Evolutionary conservation across 225 moss, liverwort and hornwort species (phyloP).

Genomic region (Sphagnum tenellum): DNA sequence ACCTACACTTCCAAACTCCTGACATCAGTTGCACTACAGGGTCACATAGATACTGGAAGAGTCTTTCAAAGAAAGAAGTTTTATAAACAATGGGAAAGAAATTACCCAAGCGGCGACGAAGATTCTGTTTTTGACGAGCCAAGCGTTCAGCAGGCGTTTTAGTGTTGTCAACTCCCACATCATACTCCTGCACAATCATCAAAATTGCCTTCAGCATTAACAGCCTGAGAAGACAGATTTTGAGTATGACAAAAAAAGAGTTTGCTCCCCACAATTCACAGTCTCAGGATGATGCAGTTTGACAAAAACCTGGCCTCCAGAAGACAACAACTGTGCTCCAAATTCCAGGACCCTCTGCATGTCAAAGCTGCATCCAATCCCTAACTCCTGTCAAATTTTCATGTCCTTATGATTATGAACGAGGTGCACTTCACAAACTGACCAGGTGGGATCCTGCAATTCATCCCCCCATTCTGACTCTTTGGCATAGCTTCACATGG

Average conservation of each 20-base stretch:
- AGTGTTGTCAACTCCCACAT: conserved; percentile 75
- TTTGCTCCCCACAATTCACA: too few species aligned
- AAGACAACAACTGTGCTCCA: conserved; percentile 83
- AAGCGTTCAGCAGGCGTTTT: conserved; percentile 79
- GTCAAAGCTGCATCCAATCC: conserved; percentile 50
- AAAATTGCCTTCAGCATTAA: too few species aligned
- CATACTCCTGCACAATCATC: conserved; percentile 43
- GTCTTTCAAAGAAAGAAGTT: background rate
- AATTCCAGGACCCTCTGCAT: conserved; percentile 78
- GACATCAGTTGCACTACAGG: too few species aligned
- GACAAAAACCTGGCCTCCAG: conserved; percentile 63
- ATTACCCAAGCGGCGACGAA: conserved; percentile 69
- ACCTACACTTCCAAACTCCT: too few species aligned
- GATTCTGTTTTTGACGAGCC: conserved; percentile 74
- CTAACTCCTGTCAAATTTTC: background rate
- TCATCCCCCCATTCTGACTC: too few species aligned
- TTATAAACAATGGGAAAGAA: conserved; percentile 1
- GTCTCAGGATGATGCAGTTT: background rate
- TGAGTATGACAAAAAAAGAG: too few species aligned
- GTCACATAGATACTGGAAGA: too few species aligned
- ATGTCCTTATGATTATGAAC: too few species aligned
- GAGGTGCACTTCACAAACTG: too few species aligned
- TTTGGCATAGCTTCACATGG: too few species aligned
- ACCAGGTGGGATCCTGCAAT: too few species aligned
- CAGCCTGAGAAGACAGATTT: too few species aligned